Evolutionary conservation across 257 asterid genomes (phyloP), one percentile per base, ranked within the genome.

Genomic region (Cruciata laevipes): DNA sequence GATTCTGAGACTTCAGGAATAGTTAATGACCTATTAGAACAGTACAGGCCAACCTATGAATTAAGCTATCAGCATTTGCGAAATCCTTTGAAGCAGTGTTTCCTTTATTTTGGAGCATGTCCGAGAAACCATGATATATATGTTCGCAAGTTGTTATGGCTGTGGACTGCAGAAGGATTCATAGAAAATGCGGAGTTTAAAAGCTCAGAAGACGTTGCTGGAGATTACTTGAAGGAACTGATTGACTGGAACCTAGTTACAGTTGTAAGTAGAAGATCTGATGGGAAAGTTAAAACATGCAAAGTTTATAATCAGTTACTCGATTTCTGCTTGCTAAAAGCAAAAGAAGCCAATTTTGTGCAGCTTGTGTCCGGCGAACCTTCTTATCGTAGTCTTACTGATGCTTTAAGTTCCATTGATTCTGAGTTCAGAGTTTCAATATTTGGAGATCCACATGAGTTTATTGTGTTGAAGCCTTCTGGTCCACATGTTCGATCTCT

Each of bases 121-220:
- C 33, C 31, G 1, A 38, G 31, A 58, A 40, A 59, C 59, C 18
- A 69, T 23, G 66, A 69, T 37, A 69, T 69, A n/a, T 64, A 42
- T 3, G 68, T 18, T 18, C 35, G 38, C 17, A 68, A 38, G 20
- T 35, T 68, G 55, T 32, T 68, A 37, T 67, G 44, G 60, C 18
- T 67, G 21, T 67, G 71, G 71, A 67, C 52, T n/a, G 61, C 71
- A 0, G 71, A 52, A 67, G 71, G 71, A n/a, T 51, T 67, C 20
- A 21, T 67, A 67, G 20, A 3, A 40, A 11, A 49, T 8, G 55
- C 5, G n/a, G 35, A 49, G 21, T 49, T 7, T 7, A 49, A 16
- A 7, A 49, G 56, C 56, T 49, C 21, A 14, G 56, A 49, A 14
- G 56, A 49, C 1, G 20, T 49, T 49, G 56, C 56, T 13, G 21